phyloP scores from a whole-genome alignment of 176 grass and related monocot species.

The Eragrostis curvula region DNA sequence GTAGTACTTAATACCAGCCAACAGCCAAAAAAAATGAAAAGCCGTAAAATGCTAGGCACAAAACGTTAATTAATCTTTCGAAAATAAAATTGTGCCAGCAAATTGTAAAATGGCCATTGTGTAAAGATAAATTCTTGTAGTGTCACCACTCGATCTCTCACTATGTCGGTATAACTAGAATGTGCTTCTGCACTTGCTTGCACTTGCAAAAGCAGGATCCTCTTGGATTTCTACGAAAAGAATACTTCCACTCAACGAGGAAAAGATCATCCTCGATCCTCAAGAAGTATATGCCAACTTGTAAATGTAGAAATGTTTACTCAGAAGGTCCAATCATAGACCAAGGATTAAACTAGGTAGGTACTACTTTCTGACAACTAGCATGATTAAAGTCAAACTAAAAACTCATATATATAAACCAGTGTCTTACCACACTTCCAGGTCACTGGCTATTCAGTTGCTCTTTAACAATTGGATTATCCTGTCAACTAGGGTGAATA shows the following conservation, averaged over 20 bases:
- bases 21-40: no score
- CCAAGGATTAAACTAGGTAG: background rate
- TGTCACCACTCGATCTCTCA: no score
- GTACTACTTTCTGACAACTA: background rate
- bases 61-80: no score
- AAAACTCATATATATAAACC: background rate
- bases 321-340: background rate
- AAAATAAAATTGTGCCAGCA: no score
- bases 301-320: background rate
- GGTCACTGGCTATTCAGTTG: background rate
- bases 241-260: background rate
- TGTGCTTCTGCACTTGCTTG: background rate
- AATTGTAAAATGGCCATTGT: no score
- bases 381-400: background rate
- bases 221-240: background rate
- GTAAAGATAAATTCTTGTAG: no score
- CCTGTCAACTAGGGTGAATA: background rate
- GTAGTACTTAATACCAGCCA: no score
- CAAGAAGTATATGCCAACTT: background rate
- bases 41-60: no score
- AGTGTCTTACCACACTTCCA: background rate
- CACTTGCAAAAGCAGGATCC: background rate
- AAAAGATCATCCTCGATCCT: background rate
- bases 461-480: background rate
- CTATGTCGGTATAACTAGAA: background rate